phyloP scores from a whole-genome alignment of 495 filamentous ascomycete genomes.

The Hapsidospora chrysogenum region DNA sequence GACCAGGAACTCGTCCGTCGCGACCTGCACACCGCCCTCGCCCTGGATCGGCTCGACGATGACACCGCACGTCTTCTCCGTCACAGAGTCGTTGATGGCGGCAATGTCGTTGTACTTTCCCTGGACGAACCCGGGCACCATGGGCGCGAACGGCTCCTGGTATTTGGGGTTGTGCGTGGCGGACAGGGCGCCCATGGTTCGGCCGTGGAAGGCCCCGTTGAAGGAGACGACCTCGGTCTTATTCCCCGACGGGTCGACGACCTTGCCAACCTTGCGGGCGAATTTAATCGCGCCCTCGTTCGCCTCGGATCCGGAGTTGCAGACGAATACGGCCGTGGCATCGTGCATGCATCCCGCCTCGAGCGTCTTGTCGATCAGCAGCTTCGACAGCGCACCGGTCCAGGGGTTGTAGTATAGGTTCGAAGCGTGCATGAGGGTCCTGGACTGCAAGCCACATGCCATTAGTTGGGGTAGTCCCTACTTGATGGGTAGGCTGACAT shows the following conservation, averaged over 20 bases:
- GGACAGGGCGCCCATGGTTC: constrained; percentile 81
- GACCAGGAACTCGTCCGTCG: constrained; percentile 60
- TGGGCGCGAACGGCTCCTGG: constrained; percentile 83
- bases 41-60: constrained; percentile 96
- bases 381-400: constrained; percentile 71
- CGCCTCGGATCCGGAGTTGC: constrained; percentile 87
- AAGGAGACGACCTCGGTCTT: constrained; percentile 85
- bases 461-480: constrained; percentile 1
- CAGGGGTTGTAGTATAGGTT: constrained; percentile 95
- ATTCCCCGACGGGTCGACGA: constrained; percentile 45
- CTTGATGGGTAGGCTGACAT: constrained; percentile 1
- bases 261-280: constrained; percentile 74
- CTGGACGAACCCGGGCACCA: constrained; percentile 86
- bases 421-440: constrained; percentile 71
- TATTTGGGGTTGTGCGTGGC: constrained; percentile 99
- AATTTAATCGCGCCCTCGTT: constrained; percentile 98
- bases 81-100: constrained; percentile 53
- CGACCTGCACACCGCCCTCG: constrained; percentile 82
- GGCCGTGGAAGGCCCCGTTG: constrained; percentile 81
- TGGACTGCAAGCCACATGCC: constrained; percentile 27
- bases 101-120: constrained; percentile 71
- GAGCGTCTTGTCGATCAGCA: constrained; percentile 64
- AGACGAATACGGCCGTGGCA: constrained; percentile 74
- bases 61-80: constrained; percentile 78
- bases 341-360: constrained; percentile 64